A percentile compares a stretch with the other conserved stretches of the same genome.
These are phyloP conservation scores for Coemansia furcata DNA, from an alignment of 192 early-diverging fungal species.

Conservation along the genomic window DNA sequence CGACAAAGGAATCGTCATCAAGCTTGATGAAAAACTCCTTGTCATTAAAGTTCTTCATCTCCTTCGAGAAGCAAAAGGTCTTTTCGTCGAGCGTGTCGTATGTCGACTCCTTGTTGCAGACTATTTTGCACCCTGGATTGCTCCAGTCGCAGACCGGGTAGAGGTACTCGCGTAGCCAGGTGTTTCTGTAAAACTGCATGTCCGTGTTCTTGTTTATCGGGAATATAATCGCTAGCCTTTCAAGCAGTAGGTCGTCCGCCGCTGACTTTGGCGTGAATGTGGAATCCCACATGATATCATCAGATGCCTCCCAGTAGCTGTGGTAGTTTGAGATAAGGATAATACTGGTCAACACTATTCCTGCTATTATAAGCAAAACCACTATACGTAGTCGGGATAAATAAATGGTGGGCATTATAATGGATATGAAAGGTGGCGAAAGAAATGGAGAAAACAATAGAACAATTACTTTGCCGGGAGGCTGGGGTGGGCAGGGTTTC, in stretches of 20 bases:
- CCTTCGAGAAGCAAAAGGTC: constrained; percentile 32
- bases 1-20: constrained; percentile 45
- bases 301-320: constrained; percentile 22
- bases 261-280: background rate
- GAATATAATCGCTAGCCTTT: constrained; percentile 39
- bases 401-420: constrained; percentile 2
- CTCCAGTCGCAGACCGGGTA: constrained; percentile 48
- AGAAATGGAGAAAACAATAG: background rate
- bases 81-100: constrained; percentile 36
- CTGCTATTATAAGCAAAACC: constrained; percentile 9
- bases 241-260: constrained; percentile 10
- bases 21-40: constrained; percentile 49
- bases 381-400: constrained; percentile 7
- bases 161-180: constrained; percentile 39
- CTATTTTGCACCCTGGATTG: constrained; percentile 32
- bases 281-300: background rate
- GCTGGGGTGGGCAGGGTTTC: background rate
- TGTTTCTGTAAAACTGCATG: constrained; percentile 48
- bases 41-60: constrained; percentile 13
- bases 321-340: constrained; percentile 12
- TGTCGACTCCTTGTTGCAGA: constrained; percentile 34
- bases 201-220: constrained; percentile 48
- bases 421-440: background rate
- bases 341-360: constrained; percentile 16
- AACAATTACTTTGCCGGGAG: background rate